Conservation (phyloP, 257 asterid species). For the Penstemon eatonii region DNA sequence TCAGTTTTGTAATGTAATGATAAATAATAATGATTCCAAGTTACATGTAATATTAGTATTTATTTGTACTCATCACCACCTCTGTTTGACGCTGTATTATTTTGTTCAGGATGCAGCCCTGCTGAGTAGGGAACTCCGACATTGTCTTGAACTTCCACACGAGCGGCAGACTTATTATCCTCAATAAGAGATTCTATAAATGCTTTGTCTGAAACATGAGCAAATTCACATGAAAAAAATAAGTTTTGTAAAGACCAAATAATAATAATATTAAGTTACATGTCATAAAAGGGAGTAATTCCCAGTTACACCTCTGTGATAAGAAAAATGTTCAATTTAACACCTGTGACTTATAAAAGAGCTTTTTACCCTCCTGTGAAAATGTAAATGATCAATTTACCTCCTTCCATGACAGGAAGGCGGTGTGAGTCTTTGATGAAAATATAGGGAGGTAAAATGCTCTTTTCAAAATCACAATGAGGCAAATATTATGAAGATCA, state of each 20-base stretch:
- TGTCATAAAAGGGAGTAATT: not conserved
- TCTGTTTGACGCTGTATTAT: not conserved
- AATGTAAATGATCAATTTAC: no score
- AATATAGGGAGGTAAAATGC: no score
- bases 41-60: not conserved
- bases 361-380: no score
- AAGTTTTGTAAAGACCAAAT: not conserved
- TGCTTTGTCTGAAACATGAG: slow-evolving; percentile 23
- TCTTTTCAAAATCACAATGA: no score
- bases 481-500: no score
- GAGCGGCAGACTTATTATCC: not conserved
- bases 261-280: not conserved
- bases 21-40: not conserved
- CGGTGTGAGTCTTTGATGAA: no score
- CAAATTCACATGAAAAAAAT: not conserved
- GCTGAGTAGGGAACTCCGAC: not conserved
- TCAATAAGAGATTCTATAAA: slow-evolving; percentile 14
- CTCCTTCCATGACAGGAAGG: no score
- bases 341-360: no score
- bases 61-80: slow-evolving; percentile 13
- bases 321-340: no score
- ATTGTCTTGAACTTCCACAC: no score
- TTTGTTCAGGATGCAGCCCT: slow-evolving; percentile 5
- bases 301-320: no score
- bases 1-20: not conserved